Conservation (phyloP, 108 stramenopile genomes). For the Asterionellopsis glacialis region DNA sequence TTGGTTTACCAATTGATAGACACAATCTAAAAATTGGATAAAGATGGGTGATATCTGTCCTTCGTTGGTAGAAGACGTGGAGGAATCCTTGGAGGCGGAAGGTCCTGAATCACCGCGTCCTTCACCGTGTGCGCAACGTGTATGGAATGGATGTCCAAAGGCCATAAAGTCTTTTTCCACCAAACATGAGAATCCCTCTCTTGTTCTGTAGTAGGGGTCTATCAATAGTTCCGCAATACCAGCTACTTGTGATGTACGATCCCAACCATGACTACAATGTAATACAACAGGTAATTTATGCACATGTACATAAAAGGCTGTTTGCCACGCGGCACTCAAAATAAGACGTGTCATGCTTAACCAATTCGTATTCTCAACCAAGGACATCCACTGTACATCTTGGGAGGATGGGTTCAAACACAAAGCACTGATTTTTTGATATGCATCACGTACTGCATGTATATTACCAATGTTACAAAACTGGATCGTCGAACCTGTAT, state of each 20-base stretch:
- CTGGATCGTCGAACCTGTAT: conserved; percentile 65
- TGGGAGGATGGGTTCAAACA: conserved; percentile 31
- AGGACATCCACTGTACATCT: conserved; percentile 69
- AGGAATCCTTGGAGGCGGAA: neutral
- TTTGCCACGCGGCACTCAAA: conserved; percentile 79
- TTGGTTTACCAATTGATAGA: conserved; percentile 88
- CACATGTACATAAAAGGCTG: conserved; percentile 83
- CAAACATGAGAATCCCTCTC: conserved; percentile 88
- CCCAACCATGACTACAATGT: conserved; percentile 99
- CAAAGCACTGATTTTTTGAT: conserved; percentile 63
- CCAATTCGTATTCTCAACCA: conserved; percentile 93
- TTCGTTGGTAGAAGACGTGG: conserved; percentile 20
- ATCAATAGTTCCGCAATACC: conserved; percentile 91
- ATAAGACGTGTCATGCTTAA: conserved; percentile 81
- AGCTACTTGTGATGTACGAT: conserved; percentile 93
- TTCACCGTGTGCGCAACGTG: conserved; percentile 90
- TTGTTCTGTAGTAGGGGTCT: conserved; percentile 94
- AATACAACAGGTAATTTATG: conserved; percentile 88
- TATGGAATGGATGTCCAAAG: conserved; percentile 97
- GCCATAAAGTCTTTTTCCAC: conserved; percentile 97
- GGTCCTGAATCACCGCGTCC: conserved; percentile 61
- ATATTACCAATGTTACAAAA: conserved; percentile 88
- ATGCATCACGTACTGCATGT: conserved; percentile 83
- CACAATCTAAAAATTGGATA: conserved; percentile 96
- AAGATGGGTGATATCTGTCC: conserved; percentile 95